Evolutionary conservation across 805 yeast genomes (phyloP).

Genomic region (Huiozyma sinensis): DNA sequence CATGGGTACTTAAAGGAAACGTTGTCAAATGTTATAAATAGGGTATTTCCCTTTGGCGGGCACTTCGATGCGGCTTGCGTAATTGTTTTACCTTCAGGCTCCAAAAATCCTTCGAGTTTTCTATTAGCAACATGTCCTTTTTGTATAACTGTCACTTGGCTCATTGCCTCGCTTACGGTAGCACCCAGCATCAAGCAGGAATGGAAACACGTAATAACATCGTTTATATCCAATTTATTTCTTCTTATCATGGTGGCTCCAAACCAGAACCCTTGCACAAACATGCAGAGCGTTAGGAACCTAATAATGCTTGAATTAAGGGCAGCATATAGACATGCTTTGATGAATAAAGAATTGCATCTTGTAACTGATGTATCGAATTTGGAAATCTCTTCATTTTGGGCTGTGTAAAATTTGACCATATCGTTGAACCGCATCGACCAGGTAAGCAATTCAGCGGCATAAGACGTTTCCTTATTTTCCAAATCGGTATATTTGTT

Average conservation of each 20-base stretch:
- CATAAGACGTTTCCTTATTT: slow-evolving; percentile 43
- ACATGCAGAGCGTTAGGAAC: slow-evolving; percentile 54
- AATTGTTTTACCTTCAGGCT: neutral
- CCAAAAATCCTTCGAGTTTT: slow-evolving; percentile 36
- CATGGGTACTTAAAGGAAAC: slow-evolving; percentile 58
- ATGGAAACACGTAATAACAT: slow-evolving; percentile 73
- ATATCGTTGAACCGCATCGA: slow-evolving; percentile 47
- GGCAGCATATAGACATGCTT: slow-evolving; percentile 38
- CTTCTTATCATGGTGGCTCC: slow-evolving; percentile 57
- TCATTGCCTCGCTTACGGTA: slow-evolving; percentile 43
- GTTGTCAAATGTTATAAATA: slow-evolving; percentile 38
- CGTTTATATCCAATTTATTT: slow-evolving; percentile 43
- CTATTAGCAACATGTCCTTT: slow-evolving; percentile 62
- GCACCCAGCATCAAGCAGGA: slow-evolving; percentile 69
- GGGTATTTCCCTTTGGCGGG: neutral
- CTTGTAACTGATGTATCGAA: slow-evolving; percentile 28
- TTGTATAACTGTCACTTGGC: slow-evolving; percentile 50
- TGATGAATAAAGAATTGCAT: slow-evolving; percentile 33
- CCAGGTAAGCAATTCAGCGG: slow-evolving; percentile 64
- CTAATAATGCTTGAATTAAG: slow-evolving; percentile 47
- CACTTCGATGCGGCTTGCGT: neutral
- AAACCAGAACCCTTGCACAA: slow-evolving; percentile 89
- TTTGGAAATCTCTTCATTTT: slow-evolving; percentile 37
- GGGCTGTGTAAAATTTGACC: slow-evolving; percentile 53
- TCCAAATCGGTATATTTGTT: slow-evolving; percentile 42